These are phyloP conservation scores for Cardamine chenopodiifolia DNA, from an alignment of 345 rosid species.

Conservation along the genomic window DNA sequence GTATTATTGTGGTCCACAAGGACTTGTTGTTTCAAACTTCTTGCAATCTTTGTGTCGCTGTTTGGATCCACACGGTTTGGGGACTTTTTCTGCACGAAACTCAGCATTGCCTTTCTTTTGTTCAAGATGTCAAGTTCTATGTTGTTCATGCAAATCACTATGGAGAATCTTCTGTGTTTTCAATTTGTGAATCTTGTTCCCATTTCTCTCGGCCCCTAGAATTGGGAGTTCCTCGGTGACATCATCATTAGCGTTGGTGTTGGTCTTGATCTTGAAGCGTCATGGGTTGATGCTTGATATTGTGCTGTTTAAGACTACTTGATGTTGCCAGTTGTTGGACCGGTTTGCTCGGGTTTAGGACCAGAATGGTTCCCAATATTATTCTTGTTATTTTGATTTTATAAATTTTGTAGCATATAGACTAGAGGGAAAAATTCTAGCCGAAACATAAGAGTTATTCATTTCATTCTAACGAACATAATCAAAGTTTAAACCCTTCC, in stretches of 20 bases:
- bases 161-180: neutral
- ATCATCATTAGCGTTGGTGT: constrained; percentile 31
- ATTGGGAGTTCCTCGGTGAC: constrained; percentile 45
- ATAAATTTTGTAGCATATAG: neutral
- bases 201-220: constrained; percentile 35
- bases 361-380: neutral
- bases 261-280: constrained; percentile 34
- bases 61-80: neutral
- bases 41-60: neutral
- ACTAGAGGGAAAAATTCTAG: neutral
- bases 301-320: constrained; percentile 8
- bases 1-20: constrained; percentile 17
- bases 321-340: neutral
- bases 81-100: neutral
- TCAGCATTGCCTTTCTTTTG: neutral
- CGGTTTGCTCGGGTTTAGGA: neutral
- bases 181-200: constrained; percentile 2
- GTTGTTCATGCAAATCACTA: constrained; percentile 7
- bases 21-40: constrained; percentile 20
- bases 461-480: constrained; percentile 12
- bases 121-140: neutral
- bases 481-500: constrained; percentile 13
- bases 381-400: neutral
- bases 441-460: neutral
- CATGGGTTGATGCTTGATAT: constrained; percentile 14